phyloP scores from a whole-genome alignment of 2,329 filamentous ascomycete genomes.

The Fusarium avenaceum region DNA sequence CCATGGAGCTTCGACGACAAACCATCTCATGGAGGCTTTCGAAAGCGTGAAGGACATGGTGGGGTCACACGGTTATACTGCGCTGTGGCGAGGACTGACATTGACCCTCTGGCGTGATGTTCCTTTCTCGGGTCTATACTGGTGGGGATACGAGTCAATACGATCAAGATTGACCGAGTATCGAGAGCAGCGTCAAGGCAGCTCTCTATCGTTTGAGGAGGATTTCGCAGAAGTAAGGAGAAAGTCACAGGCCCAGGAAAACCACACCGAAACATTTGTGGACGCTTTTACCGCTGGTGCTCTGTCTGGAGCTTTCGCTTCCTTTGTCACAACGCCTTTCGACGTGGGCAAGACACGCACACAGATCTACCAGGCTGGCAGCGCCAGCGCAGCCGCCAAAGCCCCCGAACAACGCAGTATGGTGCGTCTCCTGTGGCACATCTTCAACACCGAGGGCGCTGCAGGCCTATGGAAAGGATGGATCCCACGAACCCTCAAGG shows the following conservation, averaged over 20 bases:
- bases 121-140: conserved; percentile 96
- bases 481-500: conserved; percentile 91
- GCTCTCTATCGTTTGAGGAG: conserved; percentile 53
- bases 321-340: conserved; percentile 92
- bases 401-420: conserved; percentile 83
- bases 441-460: conserved; percentile 86
- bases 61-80: conserved; percentile 77
- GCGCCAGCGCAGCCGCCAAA: conserved; percentile 52
- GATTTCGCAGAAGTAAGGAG: conserved; percentile 60
- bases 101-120: conserved; percentile 97
- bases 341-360: conserved; percentile 97
- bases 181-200: conserved; percentile 67
- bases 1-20: conserved; percentile 67
- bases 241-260: conserved; percentile 74
- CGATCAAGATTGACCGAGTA: conserved; percentile 78
- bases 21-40: conserved; percentile 84
- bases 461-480: conserved; percentile 90
- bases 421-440: conserved; percentile 87
- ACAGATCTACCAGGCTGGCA: conserved; percentile 79
- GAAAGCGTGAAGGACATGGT: conserved; percentile 85
- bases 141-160: conserved; percentile 95
- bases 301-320: conserved; percentile 84
- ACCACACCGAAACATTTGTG: conserved; percentile 81
- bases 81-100: conserved; percentile 90
- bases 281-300: conserved; percentile 93